Conservation (phyloP, 2,329 filamentous ascomycete genomes). For the Aspergillus awamori region DNA sequence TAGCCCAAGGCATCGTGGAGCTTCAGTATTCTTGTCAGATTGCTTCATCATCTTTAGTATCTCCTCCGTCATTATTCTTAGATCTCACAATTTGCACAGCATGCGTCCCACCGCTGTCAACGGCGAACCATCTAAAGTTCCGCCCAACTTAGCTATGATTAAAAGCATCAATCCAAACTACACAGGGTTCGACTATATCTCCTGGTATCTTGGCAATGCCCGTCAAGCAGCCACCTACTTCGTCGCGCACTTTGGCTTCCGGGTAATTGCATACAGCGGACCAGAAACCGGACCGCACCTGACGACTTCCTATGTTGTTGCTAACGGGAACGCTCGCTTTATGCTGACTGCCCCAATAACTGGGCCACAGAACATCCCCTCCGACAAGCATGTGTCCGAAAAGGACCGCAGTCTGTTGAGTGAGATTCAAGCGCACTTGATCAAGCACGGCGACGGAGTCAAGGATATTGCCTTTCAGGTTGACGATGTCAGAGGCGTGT, state of each 20-base stretch:
- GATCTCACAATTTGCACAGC: too few relatives aligned
- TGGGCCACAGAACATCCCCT: constrained; percentile 53
- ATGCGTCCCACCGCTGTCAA: too few relatives aligned
- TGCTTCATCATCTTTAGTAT: too few relatives aligned
- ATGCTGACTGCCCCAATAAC: constrained; percentile 81
- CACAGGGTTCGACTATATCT: constrained; percentile 78
- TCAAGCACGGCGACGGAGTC: constrained; percentile 83
- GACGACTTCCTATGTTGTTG: constrained; percentile 77
- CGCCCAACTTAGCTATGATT: too few relatives aligned
- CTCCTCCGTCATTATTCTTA: too few relatives aligned
- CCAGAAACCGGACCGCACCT: constrained; percentile 82
- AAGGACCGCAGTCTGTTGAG: constrained; percentile 63
- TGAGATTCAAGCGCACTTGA: constrained; percentile 77
- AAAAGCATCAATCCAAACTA: too few relatives aligned
- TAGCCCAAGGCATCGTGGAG: too few relatives aligned
- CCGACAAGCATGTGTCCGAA: constrained; percentile 55
- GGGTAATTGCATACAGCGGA: constrained; percentile 75
- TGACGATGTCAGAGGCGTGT: constrained; percentile 76
- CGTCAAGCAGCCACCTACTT: constrained; percentile 90
- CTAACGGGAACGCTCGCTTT: constrained; percentile 75
- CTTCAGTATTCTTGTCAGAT: too few relatives aligned
- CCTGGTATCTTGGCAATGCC: constrained; percentile 92
- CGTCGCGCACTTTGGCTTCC: constrained; percentile 79
- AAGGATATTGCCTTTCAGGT: constrained; percentile 92
- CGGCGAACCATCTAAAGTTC: too few relatives aligned